Base-by-base conservation (phyloP, 371 early-diverging fungal species). In the Mucor indicus region DNA sequence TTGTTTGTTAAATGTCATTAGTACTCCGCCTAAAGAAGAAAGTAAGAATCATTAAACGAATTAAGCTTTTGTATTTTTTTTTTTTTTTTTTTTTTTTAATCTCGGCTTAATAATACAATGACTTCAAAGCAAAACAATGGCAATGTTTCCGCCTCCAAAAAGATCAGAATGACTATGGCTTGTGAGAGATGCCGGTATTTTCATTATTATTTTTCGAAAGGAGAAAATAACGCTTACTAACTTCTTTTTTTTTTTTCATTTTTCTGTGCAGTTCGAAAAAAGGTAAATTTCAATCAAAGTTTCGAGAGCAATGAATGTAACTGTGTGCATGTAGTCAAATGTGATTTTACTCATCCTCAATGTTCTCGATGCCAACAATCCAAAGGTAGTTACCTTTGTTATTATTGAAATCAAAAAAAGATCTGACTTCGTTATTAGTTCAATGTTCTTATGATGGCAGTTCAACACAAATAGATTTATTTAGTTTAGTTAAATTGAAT, bases 101-200 rank as follows among this genome's bases (percentile, higher is more conserved):
- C n/a, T n/a, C n/a, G n/a, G n/a, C n/a, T n/a, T n/a, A n/a, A n/a
- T n/a, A n/a, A n/a, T n/a, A n/a, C n/a, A n/a, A n/a, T n/a, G n/a
- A n/a, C n/a, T n/a, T n/a, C n/a, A n/a, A n/a, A n/a, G n/a, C n/a
- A n/a, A n/a, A n/a, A n/a, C n/a, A n/a, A n/a, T n/a, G n/a, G n/a
- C n/a, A n/a, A n/a, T n/a, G 48, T 39, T 22, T 36, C 48, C 19
- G 52, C 67, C 33, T 70, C 75, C 4, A 75, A 75, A 54, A 63
- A 69, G 16, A 58, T 76, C 38, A 38, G 76, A 48, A 76, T 76
- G 76, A 76, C 76, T 13, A 58, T 76, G 53, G 76, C 76, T n/a
- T 76, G 76, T 55, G 76, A 76, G 33, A 59, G 76, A 21, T 76
- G 76, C 64, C 62, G 76, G 76, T 68, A 67, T 50, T 27, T 30